Base-by-base conservation (phyloP, 2,329 filamentous ascomycete genomes). In the Aspergillus felis region DNA sequence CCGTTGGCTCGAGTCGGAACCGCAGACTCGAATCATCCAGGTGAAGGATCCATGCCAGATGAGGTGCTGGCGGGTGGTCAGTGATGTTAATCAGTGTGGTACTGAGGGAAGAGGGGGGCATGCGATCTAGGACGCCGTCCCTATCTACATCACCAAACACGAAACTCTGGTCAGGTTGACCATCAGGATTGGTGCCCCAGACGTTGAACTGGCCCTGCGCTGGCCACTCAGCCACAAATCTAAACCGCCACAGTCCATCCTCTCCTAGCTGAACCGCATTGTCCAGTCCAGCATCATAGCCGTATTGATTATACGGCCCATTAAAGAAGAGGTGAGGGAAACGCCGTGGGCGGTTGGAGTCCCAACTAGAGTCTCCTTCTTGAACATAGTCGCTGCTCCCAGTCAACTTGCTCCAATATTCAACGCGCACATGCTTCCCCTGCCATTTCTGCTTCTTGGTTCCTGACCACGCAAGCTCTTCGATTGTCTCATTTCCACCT, bases 101-200 rank as follows among this genome's bases (percentile, higher is more conserved):
- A 29, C 79, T 78, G 20, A 87, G 73, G 24, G 82, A 84, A 10
- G 80, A 83, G 4, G 85, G 85, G 1, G 84, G 82, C 35, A 88
- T 76, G 42, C 84, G 83, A 67, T 88, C 86, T 22, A 87, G 72
- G 5, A 88, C 76, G 2, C 77, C 78, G 66, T 88, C 85, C 27
- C 76, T 76, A 64, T 88, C 83, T 14, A 86, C 79, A 66, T 88
- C 86, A 24, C 86, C 86, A 59, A 80, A 82, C 2, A 86, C 80
- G 55, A 77, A 79, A 7, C 80, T 81, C 58, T 84, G 78, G 68
- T 88, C 86, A 0, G 86, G 85, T 62, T 82, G 73, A 22, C 84
- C 84, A 68, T 87, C 81, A 0, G 81, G 80, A 64, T 87, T 85
- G 68, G 87, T 84, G 53, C 86, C 86, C 86, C 86, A 88, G 4